phyloP scores from a whole-genome alignment of 1,284 basidiomycete genomes.

The Malassezia japonica region DNA sequence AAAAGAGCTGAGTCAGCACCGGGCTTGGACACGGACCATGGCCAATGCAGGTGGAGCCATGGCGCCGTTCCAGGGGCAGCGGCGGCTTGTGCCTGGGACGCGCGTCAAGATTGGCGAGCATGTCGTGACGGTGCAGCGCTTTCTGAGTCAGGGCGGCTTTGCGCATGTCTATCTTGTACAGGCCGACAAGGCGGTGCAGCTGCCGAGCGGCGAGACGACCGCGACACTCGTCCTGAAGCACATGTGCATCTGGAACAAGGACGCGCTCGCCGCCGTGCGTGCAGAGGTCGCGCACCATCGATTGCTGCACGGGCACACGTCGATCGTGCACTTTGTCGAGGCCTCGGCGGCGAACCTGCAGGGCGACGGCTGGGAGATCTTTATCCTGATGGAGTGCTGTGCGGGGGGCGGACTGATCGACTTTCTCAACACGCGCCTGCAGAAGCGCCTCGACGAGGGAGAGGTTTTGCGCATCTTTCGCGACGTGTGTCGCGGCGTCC shows the following conservation, averaged over 20 bases:
- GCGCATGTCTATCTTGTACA: constrained; percentile 94
- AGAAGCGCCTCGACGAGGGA: constrained; percentile 81
- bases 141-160: constrained; percentile 94
- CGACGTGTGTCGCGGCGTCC: constrained; percentile 40
- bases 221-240: constrained; percentile 68
- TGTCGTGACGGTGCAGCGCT: constrained; percentile 73
- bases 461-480: constrained; percentile 92
- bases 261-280: constrained; percentile 83
- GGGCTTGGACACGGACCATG: constrained; percentile 9
- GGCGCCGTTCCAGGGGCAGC: constrained; percentile 12
- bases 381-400: constrained; percentile 98
- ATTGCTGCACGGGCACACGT: constrained; percentile 60
- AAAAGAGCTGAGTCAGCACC: constrained; percentile 11
- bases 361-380: constrained; percentile 79
- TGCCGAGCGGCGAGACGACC: constrained; percentile 24
- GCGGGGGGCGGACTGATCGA: constrained; percentile 90
- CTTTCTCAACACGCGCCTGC: constrained; percentile 91
- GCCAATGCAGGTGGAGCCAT: background rate
- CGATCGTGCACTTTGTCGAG: constrained; percentile 87
- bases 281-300: constrained; percentile 92
- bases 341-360: constrained; percentile 54
- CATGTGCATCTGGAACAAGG: constrained; percentile 82
- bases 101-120: constrained; percentile 80
- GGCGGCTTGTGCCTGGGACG: constrained; percentile 58
- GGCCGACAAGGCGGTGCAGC: constrained; percentile 65